Base-by-base conservation (phyloP, 495 filamentous ascomycete genomes). In the Penicilliopsis zonata region DNA sequence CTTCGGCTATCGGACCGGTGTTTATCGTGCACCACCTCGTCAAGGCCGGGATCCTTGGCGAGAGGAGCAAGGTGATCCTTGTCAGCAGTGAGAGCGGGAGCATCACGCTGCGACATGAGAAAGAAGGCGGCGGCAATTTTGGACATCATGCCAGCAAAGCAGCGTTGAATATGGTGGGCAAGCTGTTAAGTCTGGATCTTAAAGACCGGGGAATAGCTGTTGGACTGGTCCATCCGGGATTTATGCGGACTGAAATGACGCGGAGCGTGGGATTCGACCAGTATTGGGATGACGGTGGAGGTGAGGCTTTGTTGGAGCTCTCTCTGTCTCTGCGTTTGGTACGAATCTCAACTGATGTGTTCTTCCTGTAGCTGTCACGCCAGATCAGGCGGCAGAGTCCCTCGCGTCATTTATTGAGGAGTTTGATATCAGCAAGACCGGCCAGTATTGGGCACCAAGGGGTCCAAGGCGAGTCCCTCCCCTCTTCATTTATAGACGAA, bases 241-340 rank as follows among this genome's bases (percentile, higher is more conserved):
- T 82, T 47, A 80, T 85, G 77, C 55, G 78, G 29, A 82, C 78
- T 12, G 74, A 82, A 43, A 80, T 82, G 75, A 82, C 78, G 4
- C 70, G 61, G 40, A 55, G 68, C 2, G 78, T 82, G 16, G 78
- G 74, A 7, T 82, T 80, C 44, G 78, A 83, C 45, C 69, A 79
- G 44, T 80, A 61, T 41, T 81, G 72, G 69, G 76, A 81, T 50
- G 59, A 44, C 22, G 76, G 75, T 23, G 77, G 75, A 41, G 75
- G 72, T 78, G 38, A 53, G 65, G 49, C 6, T 14, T 33, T n/a
- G 17, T 9, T 20, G 5, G 25, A 9, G 4, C 4, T 9, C 13
- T 4, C 9, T 31, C 4, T 19, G 41, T 25, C 32, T 42, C 8
- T 36, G 9, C 13, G n/a, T 13, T 29, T 26, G 14, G 7, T 32